phyloP scores from a whole-genome alignment of 306 rosid genomes.

The Prunus fruticosa region DNA sequence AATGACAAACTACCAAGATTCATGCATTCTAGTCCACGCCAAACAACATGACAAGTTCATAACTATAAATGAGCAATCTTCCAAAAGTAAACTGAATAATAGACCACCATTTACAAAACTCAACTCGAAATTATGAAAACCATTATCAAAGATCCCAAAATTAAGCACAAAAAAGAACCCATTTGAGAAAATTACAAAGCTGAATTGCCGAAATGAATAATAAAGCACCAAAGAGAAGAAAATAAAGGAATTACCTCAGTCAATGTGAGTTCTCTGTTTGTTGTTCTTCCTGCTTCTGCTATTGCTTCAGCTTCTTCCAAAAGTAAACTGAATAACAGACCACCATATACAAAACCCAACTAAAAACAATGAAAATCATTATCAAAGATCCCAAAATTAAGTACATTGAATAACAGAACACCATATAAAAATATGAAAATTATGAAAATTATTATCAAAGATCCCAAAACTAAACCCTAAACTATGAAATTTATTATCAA shows the following conservation, averaged over 20 bases:
- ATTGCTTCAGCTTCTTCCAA: no score
- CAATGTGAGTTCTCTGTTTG: not conserved
- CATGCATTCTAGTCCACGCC: no score
- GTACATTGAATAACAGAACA: not conserved
- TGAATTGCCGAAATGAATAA: not conserved
- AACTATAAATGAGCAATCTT: no score
- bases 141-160: not conserved
- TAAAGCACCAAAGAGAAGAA: not conserved
- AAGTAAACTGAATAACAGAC: not conserved
- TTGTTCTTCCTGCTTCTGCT: no score
- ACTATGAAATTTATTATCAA: not conserved
- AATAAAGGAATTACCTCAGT: slow-evolving; percentile 28
- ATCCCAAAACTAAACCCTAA: not conserved
- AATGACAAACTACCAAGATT: no score
- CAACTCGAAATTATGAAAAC: not conserved
- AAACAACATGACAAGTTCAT: no score
- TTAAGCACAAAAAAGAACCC: not conserved
- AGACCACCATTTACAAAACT: not conserved
- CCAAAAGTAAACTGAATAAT: no score
- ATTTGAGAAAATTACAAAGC: slow-evolving; percentile 1
- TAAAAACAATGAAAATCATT: not conserved
- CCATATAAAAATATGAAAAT: not conserved
- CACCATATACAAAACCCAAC: not conserved
- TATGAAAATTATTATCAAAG: not conserved
- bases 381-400: not conserved